These are phyloP conservation scores for Taiozyma sp. DNA, from an alignment of 1,139 yeast genomes.

Conservation along the genomic window DNA sequence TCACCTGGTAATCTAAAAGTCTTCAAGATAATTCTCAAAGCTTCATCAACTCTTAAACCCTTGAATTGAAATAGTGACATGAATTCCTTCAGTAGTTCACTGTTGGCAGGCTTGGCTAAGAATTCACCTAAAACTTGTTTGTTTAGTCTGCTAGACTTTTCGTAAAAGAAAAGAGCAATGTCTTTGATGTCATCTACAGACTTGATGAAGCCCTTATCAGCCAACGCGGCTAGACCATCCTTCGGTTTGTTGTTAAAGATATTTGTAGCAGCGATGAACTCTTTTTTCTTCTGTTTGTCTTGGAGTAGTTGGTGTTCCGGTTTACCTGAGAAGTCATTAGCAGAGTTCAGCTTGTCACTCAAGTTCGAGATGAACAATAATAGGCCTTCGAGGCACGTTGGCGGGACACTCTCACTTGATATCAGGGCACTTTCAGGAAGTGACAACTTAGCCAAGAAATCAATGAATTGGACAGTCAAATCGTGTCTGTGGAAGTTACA, in stretches of 20 bases:
- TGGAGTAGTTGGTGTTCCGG: slow-evolving; percentile 17
- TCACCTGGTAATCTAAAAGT: slow-evolving; percentile 95
- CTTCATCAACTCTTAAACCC: slow-evolving; percentile 85
- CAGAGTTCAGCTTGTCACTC: slow-evolving; percentile 45
- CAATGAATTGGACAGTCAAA: slow-evolving; percentile 62
- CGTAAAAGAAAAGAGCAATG: slow-evolving; percentile 70
- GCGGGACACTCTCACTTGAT: slow-evolving; percentile 88
- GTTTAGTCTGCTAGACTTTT: slow-evolving; percentile 75
- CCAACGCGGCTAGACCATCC: slow-evolving; percentile 60
- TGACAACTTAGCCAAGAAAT: slow-evolving; percentile 68
- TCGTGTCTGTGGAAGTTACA: slow-evolving; percentile 89
- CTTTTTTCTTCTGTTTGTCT: slow-evolving; percentile 56
- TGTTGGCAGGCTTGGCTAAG: slow-evolving; percentile 70
- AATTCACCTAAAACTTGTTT: slow-evolving; percentile 85
- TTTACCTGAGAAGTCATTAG: slow-evolving; percentile 11
- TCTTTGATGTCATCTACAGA: slow-evolving; percentile 48
- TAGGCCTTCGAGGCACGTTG: slow-evolving; percentile 85
- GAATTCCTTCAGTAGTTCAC: slow-evolving; percentile 55
- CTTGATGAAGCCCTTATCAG: slow-evolving; percentile 57
- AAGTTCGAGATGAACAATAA: slow-evolving; percentile 66
- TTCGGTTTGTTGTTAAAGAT: slow-evolving; percentile 74
- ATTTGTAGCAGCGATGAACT: slow-evolving; percentile 70
- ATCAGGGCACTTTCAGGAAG: slow-evolving; percentile 72
- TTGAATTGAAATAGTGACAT: slow-evolving; percentile 69
- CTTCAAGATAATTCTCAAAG: slow-evolving; percentile 73